Evolutionary conservation across 495 filamentous ascomycete genomes (phyloP).

Genomic region (Neurospora sp.): DNA sequence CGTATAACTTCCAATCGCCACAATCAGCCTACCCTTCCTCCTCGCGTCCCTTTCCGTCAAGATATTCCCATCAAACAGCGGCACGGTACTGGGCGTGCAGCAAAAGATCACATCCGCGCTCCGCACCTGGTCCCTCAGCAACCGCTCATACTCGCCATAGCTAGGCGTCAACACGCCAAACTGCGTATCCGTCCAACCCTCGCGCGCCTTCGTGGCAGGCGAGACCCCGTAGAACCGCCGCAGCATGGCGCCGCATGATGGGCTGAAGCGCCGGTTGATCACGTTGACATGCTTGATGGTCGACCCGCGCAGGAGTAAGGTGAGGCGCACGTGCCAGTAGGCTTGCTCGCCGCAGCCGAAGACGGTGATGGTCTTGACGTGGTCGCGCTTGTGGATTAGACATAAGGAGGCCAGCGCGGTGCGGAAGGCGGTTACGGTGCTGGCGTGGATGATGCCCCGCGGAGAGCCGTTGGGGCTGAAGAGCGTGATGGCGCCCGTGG

Average conservation of each 20-base stretch:
- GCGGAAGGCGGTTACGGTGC: constrained; percentile 84
- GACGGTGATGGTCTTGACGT: constrained; percentile 62
- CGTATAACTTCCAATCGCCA: constrained; percentile 77
- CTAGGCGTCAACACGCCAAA: constrained; percentile 61
- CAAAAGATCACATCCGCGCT: constrained; percentile 73
- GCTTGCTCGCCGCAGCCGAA: constrained; percentile 91
- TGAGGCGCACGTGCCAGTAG: constrained; percentile 84
- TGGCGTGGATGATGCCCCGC: constrained; percentile 71
- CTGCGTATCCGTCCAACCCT: constrained; percentile 47
- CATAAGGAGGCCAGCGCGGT: constrained; percentile 75
- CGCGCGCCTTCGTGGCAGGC: constrained; percentile 39
- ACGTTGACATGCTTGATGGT: constrained; percentile 72
- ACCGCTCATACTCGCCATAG: constrained; percentile 59
- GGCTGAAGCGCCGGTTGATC: constrained; percentile 57
- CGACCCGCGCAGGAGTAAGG: constrained; percentile 58
- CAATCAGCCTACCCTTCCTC: constrained; percentile 65
- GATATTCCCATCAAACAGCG: constrained; percentile 39
- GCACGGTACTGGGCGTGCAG: constrained; percentile 39
- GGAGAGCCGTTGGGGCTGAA: constrained; percentile 55
- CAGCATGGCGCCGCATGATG: constrained; percentile 43
- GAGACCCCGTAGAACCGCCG: constrained; percentile 45
- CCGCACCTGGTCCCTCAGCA: constrained; percentile 56
- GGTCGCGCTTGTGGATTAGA: constrained; percentile 58
- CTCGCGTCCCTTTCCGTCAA: constrained; percentile 61
- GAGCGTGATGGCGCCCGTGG: constrained; percentile 70